Evolutionary conservation across 148 eudicot species (phyloP), one percentile per base, ranked within the genome.

Genomic region (Vaccinium myrtillus): DNA sequence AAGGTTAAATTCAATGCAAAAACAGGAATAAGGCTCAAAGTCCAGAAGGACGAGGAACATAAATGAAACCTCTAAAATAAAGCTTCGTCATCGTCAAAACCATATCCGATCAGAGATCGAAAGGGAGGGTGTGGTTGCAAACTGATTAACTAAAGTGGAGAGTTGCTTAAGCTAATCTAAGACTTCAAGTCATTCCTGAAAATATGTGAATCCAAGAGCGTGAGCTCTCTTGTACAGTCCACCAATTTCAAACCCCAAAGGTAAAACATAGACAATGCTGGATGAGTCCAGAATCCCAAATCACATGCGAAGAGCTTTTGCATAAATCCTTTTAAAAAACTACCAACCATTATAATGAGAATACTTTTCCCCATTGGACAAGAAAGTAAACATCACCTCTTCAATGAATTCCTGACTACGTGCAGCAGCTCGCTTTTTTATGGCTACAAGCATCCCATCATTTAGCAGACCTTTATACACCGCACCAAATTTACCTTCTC

Each of bases 401-500:
- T 94, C 94, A 85, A 92, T 85, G 83, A 96, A 96, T 79, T 94
- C 97, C 82, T 87, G 97, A 87, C 86, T 94, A 54, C 97, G 94
- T 77, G 90, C 82, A 86, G 89, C 93, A 83, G 86, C 77, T 85
- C 98, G 90, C 90, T 87, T 94, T 83, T 96, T 96, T 18, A 96
- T 93, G 63, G 99, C 99, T 46, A 96, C 99, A 65, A 96, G 92
- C 89, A 91, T 91, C 78, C 99, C 99, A 90, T 96, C 98, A 83
- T 91, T 87, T 83, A 96, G 95, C 90, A 94, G 88, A 51, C 98
- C 99, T 92, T 96, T 94, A 77, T 93, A 96, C 18, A 96, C 99
- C 83, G 90, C 98, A 51, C 99, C 99, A 86, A 96, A 96, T 89
- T 96, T 96, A 81, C 99, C 99, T 85, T 89, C 94, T 27, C 99